Evolutionary conservation across 2,329 filamentous ascomycete genomes (phyloP), one percentile per base, ranked within the genome.

Genomic region (Claviceps citrina): DNA sequence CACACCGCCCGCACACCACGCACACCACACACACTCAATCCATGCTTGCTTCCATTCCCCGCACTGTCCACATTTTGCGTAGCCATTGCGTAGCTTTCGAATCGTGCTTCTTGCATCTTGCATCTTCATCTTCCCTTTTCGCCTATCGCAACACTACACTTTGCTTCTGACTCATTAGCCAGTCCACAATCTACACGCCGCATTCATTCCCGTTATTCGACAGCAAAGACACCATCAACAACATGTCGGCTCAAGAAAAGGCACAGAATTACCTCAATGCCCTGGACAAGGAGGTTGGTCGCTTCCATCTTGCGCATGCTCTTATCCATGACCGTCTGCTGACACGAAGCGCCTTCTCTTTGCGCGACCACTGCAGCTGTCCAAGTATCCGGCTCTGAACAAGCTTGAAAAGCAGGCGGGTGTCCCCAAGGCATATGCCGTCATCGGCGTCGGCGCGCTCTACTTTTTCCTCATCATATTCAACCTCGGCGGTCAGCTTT

Each of bases 391-490:
- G 53, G 64, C 72, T 55, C 74, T 91, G 60, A 81, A 78, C 73
- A 85, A 89, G 67, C 73, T 91, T 55, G 84, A 93, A 75, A 83
- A 79, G 72, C 78, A 83, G 63, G 81, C 80, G 48, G 78, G 74
- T 43, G 73, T 91, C 38, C 84, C 84, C 58, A 93, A 93, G 71
- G 80, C 83, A 55, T 91, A 93, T 61, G 80, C 76, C 49, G 72
- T 83, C 56, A 78, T 89, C 52, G 84, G 84, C 53, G 57, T 84
- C 43, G 79, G 64, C 44, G 78, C 78, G 38, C 74, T 87, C 49
- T 93, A 93, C 71, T 85, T 91, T 67, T 85, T 89, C 69, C 76
- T 91, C 52, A 84, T 91, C 65, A 78, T 91, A 67, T 86, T 93
- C 72, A 93, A 93, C 73, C 81, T 91, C 49, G 84, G 81, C 48